phyloP scores from a whole-genome alignment of 164 flowering plant genomes.

The Vitis riparia region DNA sequence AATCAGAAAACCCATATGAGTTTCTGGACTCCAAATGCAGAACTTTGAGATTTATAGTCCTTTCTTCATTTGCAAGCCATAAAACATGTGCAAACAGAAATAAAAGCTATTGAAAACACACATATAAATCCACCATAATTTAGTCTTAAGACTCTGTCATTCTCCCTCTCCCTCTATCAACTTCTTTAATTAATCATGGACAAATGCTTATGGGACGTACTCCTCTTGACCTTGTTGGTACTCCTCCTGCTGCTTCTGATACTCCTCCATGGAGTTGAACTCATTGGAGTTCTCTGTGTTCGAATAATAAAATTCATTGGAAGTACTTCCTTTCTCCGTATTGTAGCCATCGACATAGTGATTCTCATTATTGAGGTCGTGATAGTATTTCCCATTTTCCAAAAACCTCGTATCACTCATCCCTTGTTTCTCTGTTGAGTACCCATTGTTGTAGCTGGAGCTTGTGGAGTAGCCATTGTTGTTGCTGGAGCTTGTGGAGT shows the following conservation, averaged over 20 bases:
- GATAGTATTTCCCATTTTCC: constrained; percentile 40
- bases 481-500: not conserved
- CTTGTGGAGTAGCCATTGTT: not conserved
- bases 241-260: constrained; percentile 17
- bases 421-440: constrained; percentile 23
- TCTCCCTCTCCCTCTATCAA: not conserved
- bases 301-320: constrained; percentile 11
- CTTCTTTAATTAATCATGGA: no score
- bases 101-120: no score
- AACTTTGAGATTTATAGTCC: no score
- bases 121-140: no score
- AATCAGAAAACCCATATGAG: no score
- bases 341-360: constrained; percentile 13
- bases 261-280: constrained; percentile 47
- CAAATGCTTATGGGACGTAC: constrained; percentile 27
- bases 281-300: constrained; percentile 24
- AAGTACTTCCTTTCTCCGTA: constrained; percentile 2
- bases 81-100: no score
- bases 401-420: constrained; percentile 51
- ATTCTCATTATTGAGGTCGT: constrained; percentile 22
- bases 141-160: no score
- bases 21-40: no score
- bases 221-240: constrained; percentile 26
- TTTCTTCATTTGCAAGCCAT: no score
- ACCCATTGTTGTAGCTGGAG: constrained; percentile 11